Evolutionary conservation across 371 early-diverging fungal species (phyloP).

Genomic region (Mortierella sp.): DNA sequence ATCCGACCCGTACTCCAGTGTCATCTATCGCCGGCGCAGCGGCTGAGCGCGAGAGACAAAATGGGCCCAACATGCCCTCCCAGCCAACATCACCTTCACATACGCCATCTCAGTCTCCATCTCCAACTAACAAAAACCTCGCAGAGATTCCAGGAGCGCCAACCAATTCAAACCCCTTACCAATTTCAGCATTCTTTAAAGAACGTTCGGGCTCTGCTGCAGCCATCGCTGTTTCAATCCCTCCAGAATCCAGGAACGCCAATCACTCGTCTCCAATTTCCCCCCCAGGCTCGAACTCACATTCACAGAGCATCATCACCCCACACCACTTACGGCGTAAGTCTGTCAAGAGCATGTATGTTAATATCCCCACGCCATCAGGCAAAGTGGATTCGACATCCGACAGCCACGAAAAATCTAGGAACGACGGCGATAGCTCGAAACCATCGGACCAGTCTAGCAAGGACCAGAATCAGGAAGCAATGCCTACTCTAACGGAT

Average conservation of each 20-base stretch:
- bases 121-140: background rate
- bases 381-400: conserved; percentile 1
- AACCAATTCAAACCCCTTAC: conserved; percentile 36
- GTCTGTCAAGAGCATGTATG: conserved; percentile 52
- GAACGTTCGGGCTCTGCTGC: conserved; percentile 16
- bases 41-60: too few relatives aligned
- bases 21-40: too few relatives aligned
- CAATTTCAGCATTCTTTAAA: conserved; percentile 44
- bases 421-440: too few relatives aligned
- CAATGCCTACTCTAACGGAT: conserved; percentile 37
- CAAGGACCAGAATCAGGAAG: background rate
- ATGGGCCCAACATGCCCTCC: background rate
- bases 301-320: conserved; percentile 13
- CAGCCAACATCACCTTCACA: conserved; percentile 4
- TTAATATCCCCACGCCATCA: conserved; percentile 39
- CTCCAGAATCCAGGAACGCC: conserved; percentile 7
- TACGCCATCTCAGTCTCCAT: background rate
- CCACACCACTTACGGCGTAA: conserved; percentile 37
- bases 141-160: conserved; percentile 4
- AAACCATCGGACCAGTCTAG: too few relatives aligned
- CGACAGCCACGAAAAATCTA: background rate
- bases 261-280: conserved; percentile 8
- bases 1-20: conserved; percentile 45
- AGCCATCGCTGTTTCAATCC: conserved; percentile 4
- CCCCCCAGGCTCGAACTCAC: conserved; percentile 11